Conservation (phyloP, 2,329 filamentous ascomycete genomes). For the Cladosporium sp. region DNA sequence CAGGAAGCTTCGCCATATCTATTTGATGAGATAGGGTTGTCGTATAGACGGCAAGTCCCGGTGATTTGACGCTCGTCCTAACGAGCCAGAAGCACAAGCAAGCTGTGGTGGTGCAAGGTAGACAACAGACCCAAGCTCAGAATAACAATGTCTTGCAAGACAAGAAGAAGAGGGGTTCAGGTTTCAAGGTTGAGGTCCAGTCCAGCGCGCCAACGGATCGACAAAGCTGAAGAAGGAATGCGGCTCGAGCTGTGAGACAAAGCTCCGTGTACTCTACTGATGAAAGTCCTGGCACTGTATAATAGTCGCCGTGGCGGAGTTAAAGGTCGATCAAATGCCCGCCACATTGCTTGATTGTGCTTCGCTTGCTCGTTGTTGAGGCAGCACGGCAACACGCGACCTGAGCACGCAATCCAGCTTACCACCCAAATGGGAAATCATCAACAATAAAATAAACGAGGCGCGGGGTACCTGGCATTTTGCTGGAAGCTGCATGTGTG, state of each 20-base stretch:
- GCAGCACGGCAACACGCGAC: conserved; percentile 1
- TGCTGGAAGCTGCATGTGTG: background rate
- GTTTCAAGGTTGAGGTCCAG: background rate
- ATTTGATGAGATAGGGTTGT: background rate
- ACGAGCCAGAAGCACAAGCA: background rate
- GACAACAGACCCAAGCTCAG: background rate
- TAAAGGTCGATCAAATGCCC: background rate
- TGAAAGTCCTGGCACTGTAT: background rate
- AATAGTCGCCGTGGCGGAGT: background rate
- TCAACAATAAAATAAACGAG: conserved; percentile 1
- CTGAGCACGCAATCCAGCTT: conserved; percentile 12
- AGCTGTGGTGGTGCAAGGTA: background rate
- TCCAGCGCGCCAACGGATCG: background rate
- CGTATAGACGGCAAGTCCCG: background rate
- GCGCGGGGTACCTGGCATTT: background rate
- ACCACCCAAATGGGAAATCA: conserved; percentile 3
- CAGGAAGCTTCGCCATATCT: conserved; percentile 26
- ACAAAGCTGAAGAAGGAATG: conserved; percentile 12
- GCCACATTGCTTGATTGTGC: conserved; percentile 10
- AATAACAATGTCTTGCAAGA: background rate
- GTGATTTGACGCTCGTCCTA: background rate
- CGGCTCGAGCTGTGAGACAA: conserved; percentile 17
- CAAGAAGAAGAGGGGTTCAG: conserved; percentile 9
- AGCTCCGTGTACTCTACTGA: conserved; percentile 5
- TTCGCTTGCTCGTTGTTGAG: background rate